Percentiles rank a stretch among this genome's conserved stretches.
phyloP scores from a whole-genome alignment of 495 filamentous ascomycete genomes.

The Aspergillus bridgeri region DNA sequence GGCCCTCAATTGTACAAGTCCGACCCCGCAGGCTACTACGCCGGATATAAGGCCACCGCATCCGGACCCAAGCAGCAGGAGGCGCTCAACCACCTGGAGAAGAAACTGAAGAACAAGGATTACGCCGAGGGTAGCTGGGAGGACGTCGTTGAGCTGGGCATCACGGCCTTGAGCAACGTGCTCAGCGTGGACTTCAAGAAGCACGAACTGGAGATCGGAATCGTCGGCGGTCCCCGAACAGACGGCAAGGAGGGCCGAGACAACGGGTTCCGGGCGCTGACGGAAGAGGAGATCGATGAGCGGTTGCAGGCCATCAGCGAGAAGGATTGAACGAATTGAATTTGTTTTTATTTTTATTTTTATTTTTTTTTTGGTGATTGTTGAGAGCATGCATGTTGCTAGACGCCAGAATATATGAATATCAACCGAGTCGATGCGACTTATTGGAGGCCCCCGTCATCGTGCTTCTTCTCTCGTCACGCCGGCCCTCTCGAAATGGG shows the following conservation, averaged over 20 bases:
- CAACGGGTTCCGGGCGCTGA: slow-evolving; percentile 78
- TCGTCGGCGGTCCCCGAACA: slow-evolving; percentile 77
- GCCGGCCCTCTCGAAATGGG: neutral
- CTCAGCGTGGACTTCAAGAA: slow-evolving; percentile 99
- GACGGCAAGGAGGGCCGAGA: slow-evolving; percentile 80
- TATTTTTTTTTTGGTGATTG: neutral
- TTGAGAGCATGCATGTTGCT: slow-evolving; percentile 11
- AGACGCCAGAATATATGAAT: slow-evolving; percentile 22
- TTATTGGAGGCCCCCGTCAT: slow-evolving; percentile 18
- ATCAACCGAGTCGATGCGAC: slow-evolving; percentile 13
- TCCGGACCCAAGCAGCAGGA: slow-evolving; percentile 98
- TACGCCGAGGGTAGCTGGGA: slow-evolving; percentile 89
- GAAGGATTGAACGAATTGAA: slow-evolving; percentile 71
- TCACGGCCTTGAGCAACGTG: slow-evolving; percentile 89
- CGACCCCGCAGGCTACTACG: slow-evolving; percentile 95
- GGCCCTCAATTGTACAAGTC: slow-evolving; percentile 98
- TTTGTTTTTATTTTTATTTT: too few species aligned
- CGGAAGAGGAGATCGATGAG: slow-evolving; percentile 98
- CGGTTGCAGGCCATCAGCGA: slow-evolving; percentile 95
- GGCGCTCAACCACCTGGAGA: slow-evolving; percentile 94
- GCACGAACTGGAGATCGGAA: slow-evolving; percentile 94
- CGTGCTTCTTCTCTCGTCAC: slow-evolving; percentile 7
- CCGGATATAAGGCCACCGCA: slow-evolving; percentile 96
- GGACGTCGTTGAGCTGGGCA: slow-evolving; percentile 95
- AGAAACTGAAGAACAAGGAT: slow-evolving; percentile 99